A percentile compares a stretch with the other conserved stretches of the same genome.
Conservation (phyloP, 1,139 yeast species). For the Hyphopichia fennica region DNA sequence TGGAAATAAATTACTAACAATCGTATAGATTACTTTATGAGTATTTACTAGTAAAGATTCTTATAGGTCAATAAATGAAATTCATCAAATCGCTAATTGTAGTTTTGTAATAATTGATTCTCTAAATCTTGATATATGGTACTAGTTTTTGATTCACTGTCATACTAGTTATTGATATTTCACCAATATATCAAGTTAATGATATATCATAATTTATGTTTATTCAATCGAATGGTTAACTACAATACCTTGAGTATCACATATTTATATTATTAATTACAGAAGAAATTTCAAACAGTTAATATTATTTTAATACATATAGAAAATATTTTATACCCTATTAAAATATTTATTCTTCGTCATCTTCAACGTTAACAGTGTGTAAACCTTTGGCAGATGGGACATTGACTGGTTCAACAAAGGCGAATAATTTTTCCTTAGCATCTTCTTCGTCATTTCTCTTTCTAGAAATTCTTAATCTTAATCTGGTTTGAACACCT, state of each 20-base stretch:
- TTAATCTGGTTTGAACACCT: constrained; percentile 97
- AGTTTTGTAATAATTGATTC: no score
- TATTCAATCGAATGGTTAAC: no score
- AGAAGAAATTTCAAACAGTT: not conserved
- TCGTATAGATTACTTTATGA: not conserved
- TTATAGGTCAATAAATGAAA: no score
- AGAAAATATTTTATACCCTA: not conserved
- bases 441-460: constrained; percentile 99
- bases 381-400: constrained; percentile 96
- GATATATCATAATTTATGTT: no score
- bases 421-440: constrained; percentile 96
- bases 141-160: no score
- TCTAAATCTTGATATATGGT: no score
- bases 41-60: no score
- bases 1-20: not conserved
- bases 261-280: not conserved
- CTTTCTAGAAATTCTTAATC: constrained; percentile 99
- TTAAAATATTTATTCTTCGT: constrained; percentile 54
- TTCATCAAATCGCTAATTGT: no score
- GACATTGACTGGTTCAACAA: constrained; percentile 95
- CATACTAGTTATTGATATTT: no score
- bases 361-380: constrained; percentile 95
- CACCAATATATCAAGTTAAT: no score
- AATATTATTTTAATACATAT: not conserved
- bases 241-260: not conserved